Percentiles rank a stretch among this genome's conserved stretches.
Conservation (phyloP, 225 moss, liverwort and hornwort species). For the Takakia lepidozioides region DNA sequence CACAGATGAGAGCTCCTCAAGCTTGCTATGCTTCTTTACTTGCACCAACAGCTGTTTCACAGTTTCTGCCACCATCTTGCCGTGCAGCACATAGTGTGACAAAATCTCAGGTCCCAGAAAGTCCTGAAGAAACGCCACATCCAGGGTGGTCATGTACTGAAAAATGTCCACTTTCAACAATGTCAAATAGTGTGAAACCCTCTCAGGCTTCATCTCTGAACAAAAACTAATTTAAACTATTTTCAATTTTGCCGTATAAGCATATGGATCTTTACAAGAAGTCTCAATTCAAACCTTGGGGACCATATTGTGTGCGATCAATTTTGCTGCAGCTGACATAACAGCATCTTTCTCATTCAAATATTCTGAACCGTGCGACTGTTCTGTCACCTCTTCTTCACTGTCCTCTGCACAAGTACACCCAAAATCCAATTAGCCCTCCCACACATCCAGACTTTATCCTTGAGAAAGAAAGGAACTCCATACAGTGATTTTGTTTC, state of each 20-base stretch:
- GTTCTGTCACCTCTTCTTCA: slow-evolving; percentile 66
- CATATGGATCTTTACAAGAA: no score
- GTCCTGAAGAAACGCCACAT: slow-evolving; percentile 41
- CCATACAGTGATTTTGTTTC: no score
- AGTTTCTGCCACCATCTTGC: slow-evolving; percentile 80
- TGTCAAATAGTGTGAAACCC: no score
- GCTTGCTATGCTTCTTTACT: slow-evolving; percentile 64
- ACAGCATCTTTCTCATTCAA: slow-evolving; percentile 85
- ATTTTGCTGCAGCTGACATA: slow-evolving; percentile 82
- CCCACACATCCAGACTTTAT: no score
- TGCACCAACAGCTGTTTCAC: slow-evolving; percentile 76
- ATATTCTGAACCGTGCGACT: slow-evolving; percentile 48
- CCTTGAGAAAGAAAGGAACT: no score
- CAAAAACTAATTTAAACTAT: no score
- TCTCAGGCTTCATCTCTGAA: no score
- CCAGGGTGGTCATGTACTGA: neutral
- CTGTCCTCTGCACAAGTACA: slow-evolving; percentile 51
- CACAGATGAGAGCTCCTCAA: slow-evolving; percentile 69
- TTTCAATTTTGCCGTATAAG: no score
- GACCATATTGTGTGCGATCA: slow-evolving; percentile 83
- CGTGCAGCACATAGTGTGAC: slow-evolving; percentile 79
- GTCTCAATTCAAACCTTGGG: slow-evolving; percentile 77
- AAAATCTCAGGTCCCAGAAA: slow-evolving; percentile 94
- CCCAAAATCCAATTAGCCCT: no score
- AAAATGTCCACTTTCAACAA: no score